Evolutionary conservation across 345 rosid genomes (phyloP), one percentile per base, ranked within the genome.

Genomic region (Salix koriyanagi): DNA sequence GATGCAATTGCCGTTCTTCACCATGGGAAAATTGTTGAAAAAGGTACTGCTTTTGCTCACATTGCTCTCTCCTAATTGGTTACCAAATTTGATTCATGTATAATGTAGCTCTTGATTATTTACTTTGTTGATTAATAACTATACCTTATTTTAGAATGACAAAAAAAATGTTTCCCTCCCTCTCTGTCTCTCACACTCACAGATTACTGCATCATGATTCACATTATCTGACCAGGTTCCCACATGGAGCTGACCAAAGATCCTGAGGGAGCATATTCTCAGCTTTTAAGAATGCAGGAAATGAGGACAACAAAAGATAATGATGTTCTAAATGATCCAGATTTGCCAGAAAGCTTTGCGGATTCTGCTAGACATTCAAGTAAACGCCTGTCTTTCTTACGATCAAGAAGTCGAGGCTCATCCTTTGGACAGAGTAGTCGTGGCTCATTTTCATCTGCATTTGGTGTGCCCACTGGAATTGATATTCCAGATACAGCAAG

Each of bases 191-290:
- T 46, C 18, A 46, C 16, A 13, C 50, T 11, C 11, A 61, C 11
- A 28, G 15, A 8, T 61, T 19, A 39, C n/a, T 52, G 62, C 48
- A 60, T 61, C 64, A 23, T 41, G 8, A 21, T 37, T 36, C 76
- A 23, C 25, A 34, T 60, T 50, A 16, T 36, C 28, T 67, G 26
- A 34, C 30, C 72, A 75, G 78, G 78, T 42, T 50, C 72, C 3
- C 78, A 75, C 28, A 34, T 16, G 10, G 66, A 67, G 58, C 78
- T 75, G 8, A 54, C 69, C 41, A 12, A 67, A 23, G 65, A 67
- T 39, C 72, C 72, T 54, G 78, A 75, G 36, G 78, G 78, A 66
- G 78, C 72, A 67, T 75, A 75, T 65, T 54, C 39, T 69, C 72
- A 67, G 21, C 78, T 75, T 16, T 25, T 75, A 64, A 52, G 39